Evolutionary conservation across 2,329 filamentous ascomycete genomes (phyloP).

Genomic region (Fusarium equiseti): DNA sequence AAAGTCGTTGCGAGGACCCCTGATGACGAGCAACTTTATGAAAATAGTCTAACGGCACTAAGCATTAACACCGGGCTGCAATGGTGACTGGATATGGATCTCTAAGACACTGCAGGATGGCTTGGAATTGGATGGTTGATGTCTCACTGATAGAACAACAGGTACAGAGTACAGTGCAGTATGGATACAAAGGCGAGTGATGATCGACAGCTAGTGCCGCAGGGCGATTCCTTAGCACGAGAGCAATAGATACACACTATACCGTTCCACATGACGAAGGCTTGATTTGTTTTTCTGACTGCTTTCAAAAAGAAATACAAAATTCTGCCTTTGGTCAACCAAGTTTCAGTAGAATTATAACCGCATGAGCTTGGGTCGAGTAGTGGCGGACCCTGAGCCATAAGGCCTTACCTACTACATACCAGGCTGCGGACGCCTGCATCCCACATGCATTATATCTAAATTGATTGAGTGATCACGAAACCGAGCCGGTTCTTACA

Average conservation of each 20-base stretch:
- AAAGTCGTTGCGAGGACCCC: constrained; percentile 34
- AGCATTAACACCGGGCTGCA: constrained; percentile 1
- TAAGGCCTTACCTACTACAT: neutral
- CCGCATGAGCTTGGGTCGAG: neutral
- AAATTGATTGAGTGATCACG: neutral
- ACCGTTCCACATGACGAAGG: neutral
- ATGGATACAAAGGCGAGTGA: neutral
- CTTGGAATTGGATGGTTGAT: neutral
- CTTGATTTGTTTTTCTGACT: neutral
- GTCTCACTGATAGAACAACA: constrained; percentile 1
- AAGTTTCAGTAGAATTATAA: neutral
- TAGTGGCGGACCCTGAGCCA: neutral
- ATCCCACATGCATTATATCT: neutral
- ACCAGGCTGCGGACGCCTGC: neutral
- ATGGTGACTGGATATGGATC: constrained; percentile 9
- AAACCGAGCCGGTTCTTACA: constrained; percentile 1
- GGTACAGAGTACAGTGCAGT: too few species aligned
- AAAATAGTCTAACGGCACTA: neutral
- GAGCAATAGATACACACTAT: neutral
- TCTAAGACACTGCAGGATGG: neutral
- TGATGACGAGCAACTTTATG: neutral
- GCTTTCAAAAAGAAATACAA: neutral
- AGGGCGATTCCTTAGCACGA: neutral
- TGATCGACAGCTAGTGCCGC: constrained; percentile 38
- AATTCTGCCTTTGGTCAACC: neutral